Conservation (phyloP, 768 basidiomycete genomes). For the Gloeopeniophorella convolvens region DNA sequence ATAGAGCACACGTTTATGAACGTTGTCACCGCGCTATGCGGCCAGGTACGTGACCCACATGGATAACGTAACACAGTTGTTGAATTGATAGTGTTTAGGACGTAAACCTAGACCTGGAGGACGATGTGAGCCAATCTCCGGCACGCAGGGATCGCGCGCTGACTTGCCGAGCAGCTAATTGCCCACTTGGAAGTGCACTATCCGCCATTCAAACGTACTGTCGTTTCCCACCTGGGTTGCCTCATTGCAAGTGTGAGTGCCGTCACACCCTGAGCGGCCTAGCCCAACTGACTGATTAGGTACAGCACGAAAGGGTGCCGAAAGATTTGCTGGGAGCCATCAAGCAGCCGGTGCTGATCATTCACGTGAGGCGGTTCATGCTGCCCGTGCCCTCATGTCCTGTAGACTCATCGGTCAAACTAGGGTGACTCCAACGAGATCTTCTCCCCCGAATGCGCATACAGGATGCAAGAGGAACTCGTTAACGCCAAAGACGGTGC, state of each 20-base stretch:
- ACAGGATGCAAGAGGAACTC: conserved; percentile 13
- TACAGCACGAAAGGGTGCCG: background rate
- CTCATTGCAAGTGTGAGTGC: conserved; percentile 10
- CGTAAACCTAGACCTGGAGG: conserved; percentile 15
- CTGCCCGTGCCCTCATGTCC: background rate
- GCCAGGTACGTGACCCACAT: conserved; percentile 12
- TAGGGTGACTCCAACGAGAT: conserved; percentile 19
- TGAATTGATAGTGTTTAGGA: conserved; percentile 4
- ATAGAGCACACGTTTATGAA: conserved; percentile 24
- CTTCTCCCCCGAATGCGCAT: conserved; percentile 8
- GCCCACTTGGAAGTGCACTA: conserved; percentile 21
- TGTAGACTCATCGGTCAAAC: background rate
- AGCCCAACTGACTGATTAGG: background rate
- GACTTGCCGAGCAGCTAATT: conserved; percentile 14
- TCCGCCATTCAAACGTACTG: conserved; percentile 21
- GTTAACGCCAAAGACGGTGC: conserved; percentile 19
- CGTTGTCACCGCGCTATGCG: conserved; percentile 19
- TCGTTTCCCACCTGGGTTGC: conserved; percentile 13
- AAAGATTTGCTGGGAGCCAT: conserved; percentile 3
- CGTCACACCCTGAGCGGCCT: background rate
- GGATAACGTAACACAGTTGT: background rate
- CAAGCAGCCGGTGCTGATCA: conserved; percentile 13
- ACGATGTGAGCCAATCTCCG: conserved; percentile 11
- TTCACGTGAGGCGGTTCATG: conserved; percentile 12
- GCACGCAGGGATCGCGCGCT: background rate